A percentile compares a stretch with the other conserved stretches of the same genome.
Evolutionary conservation across 805 yeast genomes (phyloP).

Genomic region (Candida manassasensis): DNA sequence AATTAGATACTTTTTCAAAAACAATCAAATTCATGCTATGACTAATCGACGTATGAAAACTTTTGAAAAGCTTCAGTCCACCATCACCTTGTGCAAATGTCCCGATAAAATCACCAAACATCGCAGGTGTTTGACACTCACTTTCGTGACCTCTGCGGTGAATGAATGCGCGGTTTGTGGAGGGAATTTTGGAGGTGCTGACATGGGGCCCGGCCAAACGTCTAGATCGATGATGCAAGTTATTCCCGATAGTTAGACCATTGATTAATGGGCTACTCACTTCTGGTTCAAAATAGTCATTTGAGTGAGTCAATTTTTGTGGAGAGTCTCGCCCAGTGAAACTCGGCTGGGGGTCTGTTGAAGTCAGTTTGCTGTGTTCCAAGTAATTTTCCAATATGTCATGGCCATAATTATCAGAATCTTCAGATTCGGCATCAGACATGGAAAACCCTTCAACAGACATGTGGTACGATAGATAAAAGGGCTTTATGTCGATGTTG

Average conservation of each 20-base stretch:
- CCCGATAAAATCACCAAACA: too few relatives aligned
- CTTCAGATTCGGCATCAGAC: slow-evolving; percentile 7
- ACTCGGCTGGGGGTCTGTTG: slow-evolving; percentile 7
- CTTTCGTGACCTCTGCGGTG: slow-evolving; percentile 10
- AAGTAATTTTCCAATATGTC: slow-evolving; percentile 36
- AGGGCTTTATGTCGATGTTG: slow-evolving; percentile 1
- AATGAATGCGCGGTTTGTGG: slow-evolving; percentile 13
- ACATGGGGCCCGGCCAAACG: not conserved
- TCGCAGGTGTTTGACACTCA: too few relatives aligned
- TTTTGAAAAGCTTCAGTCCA: slow-evolving; percentile 9
- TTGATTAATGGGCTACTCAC: slow-evolving; percentile 28
- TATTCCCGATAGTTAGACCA: slow-evolving; percentile 29
- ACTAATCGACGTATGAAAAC: slow-evolving; percentile 21
- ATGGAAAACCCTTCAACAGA: slow-evolving; percentile 19
- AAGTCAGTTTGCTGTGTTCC: slow-evolving; percentile 19
- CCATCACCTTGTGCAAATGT: too few relatives aligned
- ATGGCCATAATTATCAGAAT: slow-evolving; percentile 14
- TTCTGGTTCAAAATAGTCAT: slow-evolving; percentile 11
- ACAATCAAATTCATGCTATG: slow-evolving; percentile 16
- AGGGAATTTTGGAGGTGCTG: not conserved
- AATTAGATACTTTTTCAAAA: slow-evolving; percentile 11
- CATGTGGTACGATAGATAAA: slow-evolving; percentile 20
- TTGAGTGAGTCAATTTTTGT: too few relatives aligned
- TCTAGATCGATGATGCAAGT: slow-evolving; percentile 16
- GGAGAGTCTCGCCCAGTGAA: slow-evolving; percentile 3